These are phyloP conservation scores for Penicillium tannophilum DNA, from an alignment of 495 filamentous ascomycete species.

Conservation along the genomic window DNA sequence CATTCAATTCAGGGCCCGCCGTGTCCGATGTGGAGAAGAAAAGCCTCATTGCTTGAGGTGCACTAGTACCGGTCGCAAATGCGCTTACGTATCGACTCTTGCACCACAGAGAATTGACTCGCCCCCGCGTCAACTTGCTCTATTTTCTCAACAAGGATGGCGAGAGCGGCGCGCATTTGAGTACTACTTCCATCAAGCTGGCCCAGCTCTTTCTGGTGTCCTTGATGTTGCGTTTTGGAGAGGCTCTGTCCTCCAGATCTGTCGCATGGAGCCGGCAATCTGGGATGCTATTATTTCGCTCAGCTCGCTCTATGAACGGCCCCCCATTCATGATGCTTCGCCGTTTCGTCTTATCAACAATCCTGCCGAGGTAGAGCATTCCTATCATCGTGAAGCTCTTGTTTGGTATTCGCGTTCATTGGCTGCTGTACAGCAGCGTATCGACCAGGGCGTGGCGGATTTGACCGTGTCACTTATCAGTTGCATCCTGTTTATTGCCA, in stretches of 20 bases:
- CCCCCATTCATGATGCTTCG: constrained; percentile 20
- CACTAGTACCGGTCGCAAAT: constrained; percentile 23
- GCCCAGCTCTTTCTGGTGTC: constrained; percentile 18
- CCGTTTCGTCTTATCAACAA: constrained; percentile 19
- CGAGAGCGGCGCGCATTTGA: constrained; percentile 27
- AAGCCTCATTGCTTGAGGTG: constrained; percentile 20
- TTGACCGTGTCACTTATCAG: constrained; percentile 46
- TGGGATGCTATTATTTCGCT: constrained; percentile 31
- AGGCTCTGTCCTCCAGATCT: constrained; percentile 22
- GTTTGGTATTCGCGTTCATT: constrained; percentile 51
- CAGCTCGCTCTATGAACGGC: constrained; percentile 24
- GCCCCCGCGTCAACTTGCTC: constrained; percentile 5
- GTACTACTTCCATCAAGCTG: constrained; percentile 24
- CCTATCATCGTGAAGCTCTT: constrained; percentile 22
- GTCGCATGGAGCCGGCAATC: constrained; percentile 24
- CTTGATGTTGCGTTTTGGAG: constrained; percentile 24
- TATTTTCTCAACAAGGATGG: constrained; percentile 9
- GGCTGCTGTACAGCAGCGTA: constrained; percentile 34
- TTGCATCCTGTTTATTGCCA: constrained; percentile 56
- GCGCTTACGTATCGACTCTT: constrained; percentile 9
- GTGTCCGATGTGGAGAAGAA: constrained; percentile 23
- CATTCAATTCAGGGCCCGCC: constrained; percentile 8
- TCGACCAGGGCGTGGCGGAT: constrained; percentile 31
- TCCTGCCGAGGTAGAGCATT: constrained; percentile 17
- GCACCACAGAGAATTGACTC: not conserved